These are phyloP conservation scores for Saturnispora silvae DNA, from an alignment of 805 yeast genomes.

Conservation along the genomic window DNA sequence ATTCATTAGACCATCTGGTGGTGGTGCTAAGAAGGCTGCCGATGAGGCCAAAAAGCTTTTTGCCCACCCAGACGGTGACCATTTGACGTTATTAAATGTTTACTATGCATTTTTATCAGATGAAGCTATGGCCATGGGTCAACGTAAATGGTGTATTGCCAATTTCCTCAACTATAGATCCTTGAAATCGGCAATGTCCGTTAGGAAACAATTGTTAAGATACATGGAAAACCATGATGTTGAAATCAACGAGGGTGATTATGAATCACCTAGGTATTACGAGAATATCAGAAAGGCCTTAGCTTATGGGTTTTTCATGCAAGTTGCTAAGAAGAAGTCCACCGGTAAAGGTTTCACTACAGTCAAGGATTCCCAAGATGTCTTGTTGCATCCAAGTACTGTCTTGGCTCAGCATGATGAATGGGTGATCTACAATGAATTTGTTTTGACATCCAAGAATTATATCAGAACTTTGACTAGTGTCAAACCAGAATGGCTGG, in stretches of 20 bases:
- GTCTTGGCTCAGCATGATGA: conserved; percentile 82
- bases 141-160: conserved; percentile 83
- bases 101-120: conserved; percentile 73
- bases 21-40: conserved; percentile 75
- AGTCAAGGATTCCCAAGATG: conserved; percentile 93
- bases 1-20: conserved; percentile 86
- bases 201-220: conserved; percentile 71
- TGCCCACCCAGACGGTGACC: conserved; percentile 94
- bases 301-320: conserved; percentile 95
- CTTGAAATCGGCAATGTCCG: conserved; percentile 74
- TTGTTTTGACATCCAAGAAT: conserved; percentile 86
- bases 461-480: conserved; percentile 90
- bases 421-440: conserved; percentile 92
- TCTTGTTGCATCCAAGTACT: conserved; percentile 86
- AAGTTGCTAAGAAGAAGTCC: conserved; percentile 87
- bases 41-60: conserved; percentile 82
- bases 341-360: conserved; percentile 79
- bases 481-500: conserved; percentile 85
- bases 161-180: conserved; percentile 80
- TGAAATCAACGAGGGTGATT: conserved; percentile 59
- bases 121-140: conserved; percentile 56
- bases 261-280: conserved; percentile 54
- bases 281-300: conserved; percentile 78
- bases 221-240: conserved; percentile 76
- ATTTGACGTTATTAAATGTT: conserved; percentile 80